phyloP scores from a whole-genome alignment of 2,329 filamentous ascomycete genomes.

The Lachnellula occidentalis region DNA sequence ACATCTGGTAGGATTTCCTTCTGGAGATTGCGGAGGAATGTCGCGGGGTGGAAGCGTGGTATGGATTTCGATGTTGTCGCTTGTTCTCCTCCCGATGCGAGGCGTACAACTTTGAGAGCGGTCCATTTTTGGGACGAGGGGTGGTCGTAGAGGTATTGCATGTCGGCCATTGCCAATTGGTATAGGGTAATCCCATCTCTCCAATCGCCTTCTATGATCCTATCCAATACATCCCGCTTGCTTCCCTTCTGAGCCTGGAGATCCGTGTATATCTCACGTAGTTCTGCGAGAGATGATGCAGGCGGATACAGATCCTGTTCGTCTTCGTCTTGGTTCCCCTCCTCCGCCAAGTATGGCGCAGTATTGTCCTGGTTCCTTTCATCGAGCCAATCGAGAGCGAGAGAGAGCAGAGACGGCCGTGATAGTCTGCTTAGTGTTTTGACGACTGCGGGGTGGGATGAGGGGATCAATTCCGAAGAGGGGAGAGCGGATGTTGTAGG shows the following conservation, averaged over 20 bases:
- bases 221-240: constrained; percentile 57
- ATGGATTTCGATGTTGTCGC: constrained; percentile 45
- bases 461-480: constrained; percentile 63
- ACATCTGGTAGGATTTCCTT: constrained; percentile 69
- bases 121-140: constrained; percentile 60
- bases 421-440: constrained; percentile 67
- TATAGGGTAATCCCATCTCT: constrained; percentile 58
- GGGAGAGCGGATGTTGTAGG: constrained; percentile 68
- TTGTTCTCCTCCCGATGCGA: constrained; percentile 36
- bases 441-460: constrained; percentile 56
- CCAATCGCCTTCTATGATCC: constrained; percentile 65
- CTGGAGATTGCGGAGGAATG: constrained; percentile 73
- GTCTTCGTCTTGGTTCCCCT: constrained; percentile 50
- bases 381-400: constrained; percentile 74
- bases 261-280: constrained; percentile 59
- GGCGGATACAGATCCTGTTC: constrained; percentile 64
- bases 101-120: constrained; percentile 52
- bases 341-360: constrained; percentile 52
- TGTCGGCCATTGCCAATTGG: constrained; percentile 64
- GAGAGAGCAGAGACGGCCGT: constrained; percentile 63
- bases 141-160: constrained; percentile 61
- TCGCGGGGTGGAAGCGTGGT: constrained; percentile 74
- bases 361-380: constrained; percentile 56
- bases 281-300: constrained; percentile 56
- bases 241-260: constrained; percentile 56